A percentile compares a stretch with the other conserved stretches of the same genome.
Evolutionary conservation across 176 grass and related monocot genomes (phyloP).

Genomic region (Musa schizocarpa): DNA sequence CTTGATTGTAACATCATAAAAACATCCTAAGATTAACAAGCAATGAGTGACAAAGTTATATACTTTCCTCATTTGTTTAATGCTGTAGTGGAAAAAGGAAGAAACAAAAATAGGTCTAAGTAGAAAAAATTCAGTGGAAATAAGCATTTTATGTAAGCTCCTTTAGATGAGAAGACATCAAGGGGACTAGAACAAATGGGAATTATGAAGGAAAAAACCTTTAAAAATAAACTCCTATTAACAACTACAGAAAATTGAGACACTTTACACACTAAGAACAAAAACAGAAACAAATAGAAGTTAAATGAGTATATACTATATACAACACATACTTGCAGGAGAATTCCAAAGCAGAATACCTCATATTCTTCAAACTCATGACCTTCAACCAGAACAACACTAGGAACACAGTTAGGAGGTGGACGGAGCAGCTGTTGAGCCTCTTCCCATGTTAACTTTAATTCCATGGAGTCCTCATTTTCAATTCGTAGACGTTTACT

Average conservation of each 20-base stretch:
- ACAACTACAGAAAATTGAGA: not conserved
- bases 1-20: too few relatives aligned
- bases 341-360: slow-evolving; percentile 31
- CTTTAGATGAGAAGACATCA: too few relatives aligned
- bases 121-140: too few relatives aligned
- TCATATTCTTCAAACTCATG: slow-evolving; percentile 97
- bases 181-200: too few relatives aligned
- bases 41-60: too few relatives aligned
- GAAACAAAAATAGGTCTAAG: too few relatives aligned
- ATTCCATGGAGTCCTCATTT: slow-evolving; percentile 92
- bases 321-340: not conserved
- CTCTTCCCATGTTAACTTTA: slow-evolving; percentile 98
- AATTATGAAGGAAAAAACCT: too few relatives aligned
- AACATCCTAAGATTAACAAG: too few relatives aligned
- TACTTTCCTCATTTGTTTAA: too few relatives aligned
- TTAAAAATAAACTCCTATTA: too few relatives aligned
- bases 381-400: slow-evolving; percentile 65
- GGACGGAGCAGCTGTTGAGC: slow-evolving; percentile 85
- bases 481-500: slow-evolving; percentile 84
- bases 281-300: not conserved
- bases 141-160: too few relatives aligned
- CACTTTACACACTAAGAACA: not conserved
- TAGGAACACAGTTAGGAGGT: slow-evolving; percentile 59
- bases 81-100: too few relatives aligned
- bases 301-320: not conserved